A percentile compares a stretch with the other conserved stretches of the same genome.
Evolutionary conservation across 139 green algal species (phyloP).

Genomic region (Tetradesmus lagerheimii): DNA sequence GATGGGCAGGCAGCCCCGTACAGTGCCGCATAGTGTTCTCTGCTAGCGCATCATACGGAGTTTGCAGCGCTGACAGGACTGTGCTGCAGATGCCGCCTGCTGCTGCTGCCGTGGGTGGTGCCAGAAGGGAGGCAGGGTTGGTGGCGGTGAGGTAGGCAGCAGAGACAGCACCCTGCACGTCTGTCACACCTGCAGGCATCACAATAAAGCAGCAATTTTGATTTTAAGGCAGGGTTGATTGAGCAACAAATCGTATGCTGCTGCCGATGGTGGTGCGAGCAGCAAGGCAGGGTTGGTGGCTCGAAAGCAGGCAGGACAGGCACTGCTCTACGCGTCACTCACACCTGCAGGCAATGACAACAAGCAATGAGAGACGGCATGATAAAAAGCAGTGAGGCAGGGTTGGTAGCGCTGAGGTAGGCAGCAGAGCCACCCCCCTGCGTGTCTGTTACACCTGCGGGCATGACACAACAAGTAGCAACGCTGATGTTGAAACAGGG

Average conservation of each 20-base stretch:
- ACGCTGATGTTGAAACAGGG: too few species aligned
- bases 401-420: background rate
- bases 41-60: constrained; percentile 39
- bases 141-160: background rate
- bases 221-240: too few species aligned
- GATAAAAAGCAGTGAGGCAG: background rate
- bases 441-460: background rate
- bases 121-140: background rate
- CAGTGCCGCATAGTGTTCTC: constrained; percentile 62
- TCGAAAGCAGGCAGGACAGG: too few species aligned
- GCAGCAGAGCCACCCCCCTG: background rate
- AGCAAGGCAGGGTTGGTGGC: too few species aligned
- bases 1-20: constrained; percentile 54
- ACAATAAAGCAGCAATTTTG: background rate
- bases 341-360: too few species aligned
- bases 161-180: background rate
- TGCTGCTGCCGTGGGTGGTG: background rate
- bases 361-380: too few species aligned
- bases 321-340: too few species aligned
- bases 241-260: too few species aligned
- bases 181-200: background rate
- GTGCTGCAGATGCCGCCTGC: background rate
- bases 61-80: background rate
- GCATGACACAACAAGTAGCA: background rate
- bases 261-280: too few species aligned